phyloP scores from a whole-genome alignment of 2,329 filamentous ascomycete species.

The Zymoseptoria pseudotritici region DNA sequence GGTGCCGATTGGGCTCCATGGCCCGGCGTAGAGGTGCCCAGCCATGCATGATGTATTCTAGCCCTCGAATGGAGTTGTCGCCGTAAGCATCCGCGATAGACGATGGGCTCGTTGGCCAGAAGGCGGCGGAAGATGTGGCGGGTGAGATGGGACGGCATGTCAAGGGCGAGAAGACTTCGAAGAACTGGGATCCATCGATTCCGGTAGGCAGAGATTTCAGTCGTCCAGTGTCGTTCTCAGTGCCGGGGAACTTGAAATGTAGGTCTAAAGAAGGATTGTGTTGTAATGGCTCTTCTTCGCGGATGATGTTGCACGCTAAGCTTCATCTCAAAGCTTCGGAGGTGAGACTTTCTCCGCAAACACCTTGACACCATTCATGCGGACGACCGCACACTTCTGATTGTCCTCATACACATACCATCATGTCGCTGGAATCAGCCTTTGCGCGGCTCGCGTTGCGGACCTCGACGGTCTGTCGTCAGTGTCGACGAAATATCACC shows the following conservation, averaged over 20 bases:
- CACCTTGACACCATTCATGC: not conserved
- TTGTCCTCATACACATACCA: constrained; percentile 1
- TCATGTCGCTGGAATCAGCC: constrained; percentile 25
- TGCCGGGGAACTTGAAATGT: not conserved
- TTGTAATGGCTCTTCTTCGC: not conserved
- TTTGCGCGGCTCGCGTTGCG: constrained; percentile 22
- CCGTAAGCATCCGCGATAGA: constrained; percentile 39
- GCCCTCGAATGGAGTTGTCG: constrained; percentile 24
- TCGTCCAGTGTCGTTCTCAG: not conserved
- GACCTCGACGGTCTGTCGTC: constrained; percentile 19
- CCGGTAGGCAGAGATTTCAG: not conserved
- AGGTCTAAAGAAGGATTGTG: not conserved
- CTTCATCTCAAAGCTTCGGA: not conserved
- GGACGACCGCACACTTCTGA: not conserved
- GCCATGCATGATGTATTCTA: not conserved
- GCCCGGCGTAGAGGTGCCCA: not conserved
- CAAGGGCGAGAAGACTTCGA: not conserved
- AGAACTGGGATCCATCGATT: not conserved
- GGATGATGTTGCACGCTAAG: not conserved
- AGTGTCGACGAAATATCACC: constrained; percentile 23
- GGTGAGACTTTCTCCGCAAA: not conserved
- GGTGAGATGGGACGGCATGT: constrained; percentile 54
- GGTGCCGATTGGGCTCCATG: too few species aligned
- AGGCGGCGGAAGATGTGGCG: constrained; percentile 53
- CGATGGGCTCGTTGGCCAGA: constrained; percentile 44